Conservation (phyloP, 1,284 basidiomycete species). For the Microbotryomycetes sp. region DNA sequence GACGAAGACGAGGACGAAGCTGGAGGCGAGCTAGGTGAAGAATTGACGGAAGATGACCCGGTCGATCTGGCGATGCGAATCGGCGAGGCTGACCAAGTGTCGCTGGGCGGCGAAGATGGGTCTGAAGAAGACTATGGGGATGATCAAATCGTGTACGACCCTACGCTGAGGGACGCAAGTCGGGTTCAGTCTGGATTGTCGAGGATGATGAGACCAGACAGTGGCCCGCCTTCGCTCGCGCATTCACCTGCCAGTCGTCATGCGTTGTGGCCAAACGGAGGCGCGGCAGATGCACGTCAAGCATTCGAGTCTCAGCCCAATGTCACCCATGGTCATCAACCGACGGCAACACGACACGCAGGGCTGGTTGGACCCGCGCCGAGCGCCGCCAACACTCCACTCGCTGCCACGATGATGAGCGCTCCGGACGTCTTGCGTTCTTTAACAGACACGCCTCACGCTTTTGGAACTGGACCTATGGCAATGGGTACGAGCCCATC, state of each 20-base stretch:
- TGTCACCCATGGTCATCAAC: constrained; percentile 8
- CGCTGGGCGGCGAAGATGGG: neutral
- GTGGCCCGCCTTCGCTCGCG: neutral
- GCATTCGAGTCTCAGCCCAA: constrained; percentile 26
- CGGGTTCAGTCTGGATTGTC: neutral
- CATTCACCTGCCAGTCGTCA: neutral
- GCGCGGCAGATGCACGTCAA: neutral
- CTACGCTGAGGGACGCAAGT: neutral
- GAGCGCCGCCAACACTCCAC: neutral
- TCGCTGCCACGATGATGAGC: no score
- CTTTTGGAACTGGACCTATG: no score
- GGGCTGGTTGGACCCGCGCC: neutral
- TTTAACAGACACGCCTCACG: no score
- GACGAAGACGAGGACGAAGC: neutral
- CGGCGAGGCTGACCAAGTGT: constrained; percentile 4
- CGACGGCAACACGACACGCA: neutral
- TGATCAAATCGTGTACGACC: neutral
- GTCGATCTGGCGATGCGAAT: constrained; percentile 66
- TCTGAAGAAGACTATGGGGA: neutral
- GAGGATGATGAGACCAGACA: neutral
- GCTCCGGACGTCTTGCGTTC: no score
- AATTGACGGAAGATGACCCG: constrained; percentile 72
- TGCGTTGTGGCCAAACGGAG: neutral
- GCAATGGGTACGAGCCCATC: no score
- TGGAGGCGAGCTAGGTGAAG: constrained; percentile 35